Percentiles rank a stretch among this genome's conserved stretches.
Conservation (phyloP, 306 rosid species). For the Quercus aquifolioides region DNA sequence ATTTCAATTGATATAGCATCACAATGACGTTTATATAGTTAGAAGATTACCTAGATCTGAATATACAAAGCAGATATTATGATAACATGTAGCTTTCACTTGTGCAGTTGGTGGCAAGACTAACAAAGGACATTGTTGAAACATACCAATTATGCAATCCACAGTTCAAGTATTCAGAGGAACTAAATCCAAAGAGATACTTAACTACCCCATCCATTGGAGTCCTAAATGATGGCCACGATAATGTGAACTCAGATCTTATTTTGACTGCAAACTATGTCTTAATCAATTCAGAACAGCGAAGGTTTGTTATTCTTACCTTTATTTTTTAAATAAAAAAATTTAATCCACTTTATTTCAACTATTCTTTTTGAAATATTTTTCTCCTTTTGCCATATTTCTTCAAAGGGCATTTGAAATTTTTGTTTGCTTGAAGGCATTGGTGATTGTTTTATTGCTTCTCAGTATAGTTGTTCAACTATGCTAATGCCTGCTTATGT, state of each 20-base stretch:
- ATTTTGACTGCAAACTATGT: slow-evolving; percentile 79
- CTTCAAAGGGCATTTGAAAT: background rate
- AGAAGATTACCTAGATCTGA: background rate
- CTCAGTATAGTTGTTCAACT: background rate
- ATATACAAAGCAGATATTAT: slow-evolving; percentile 3
- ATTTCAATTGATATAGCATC: background rate
- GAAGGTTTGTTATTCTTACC: slow-evolving; percentile 57
- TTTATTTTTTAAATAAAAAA: background rate
- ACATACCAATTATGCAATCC: slow-evolving; percentile 91
- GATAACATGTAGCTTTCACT: slow-evolving; percentile 38
- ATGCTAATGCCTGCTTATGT: background rate
- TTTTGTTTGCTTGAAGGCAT: background rate
- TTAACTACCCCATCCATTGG: slow-evolving; percentile 90
- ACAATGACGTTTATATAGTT: background rate
- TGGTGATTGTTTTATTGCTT: background rate
- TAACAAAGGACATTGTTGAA: slow-evolving; percentile 88
- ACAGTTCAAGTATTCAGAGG: slow-evolving; percentile 87
- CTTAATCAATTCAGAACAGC: slow-evolving; percentile 67
- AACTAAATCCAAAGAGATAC: slow-evolving; percentile 87
- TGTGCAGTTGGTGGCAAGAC: slow-evolving; percentile 80
- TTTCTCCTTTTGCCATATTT: background rate
- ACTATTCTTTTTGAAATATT: background rate
- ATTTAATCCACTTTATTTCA: background rate
- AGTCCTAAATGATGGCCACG: slow-evolving; percentile 90
- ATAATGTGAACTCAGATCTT: slow-evolving; percentile 91